phyloP scores from a whole-genome alignment of 2,329 filamentous ascomycete species.

The Aspergillus ibericus region DNA sequence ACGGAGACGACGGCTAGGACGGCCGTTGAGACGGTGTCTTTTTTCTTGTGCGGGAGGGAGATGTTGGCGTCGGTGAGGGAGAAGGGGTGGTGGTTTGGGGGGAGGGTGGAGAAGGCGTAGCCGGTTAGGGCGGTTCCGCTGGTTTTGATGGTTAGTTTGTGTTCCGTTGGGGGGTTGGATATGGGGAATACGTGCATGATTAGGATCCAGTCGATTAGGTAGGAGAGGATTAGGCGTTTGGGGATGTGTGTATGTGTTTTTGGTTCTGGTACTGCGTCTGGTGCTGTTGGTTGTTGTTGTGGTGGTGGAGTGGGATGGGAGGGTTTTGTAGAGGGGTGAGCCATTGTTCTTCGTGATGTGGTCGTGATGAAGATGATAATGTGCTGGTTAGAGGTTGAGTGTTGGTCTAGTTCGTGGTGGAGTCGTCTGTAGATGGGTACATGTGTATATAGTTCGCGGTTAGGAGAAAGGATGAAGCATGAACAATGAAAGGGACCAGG shows the following conservation, averaged over 20 bases:
- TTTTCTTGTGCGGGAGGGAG: slow-evolving; percentile 69
- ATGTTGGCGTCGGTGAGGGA: slow-evolving; percentile 73
- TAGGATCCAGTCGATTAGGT: slow-evolving; percentile 72
- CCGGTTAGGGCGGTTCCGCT: slow-evolving; percentile 61
- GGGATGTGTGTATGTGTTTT: slow-evolving; percentile 31
- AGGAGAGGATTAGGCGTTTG: slow-evolving; percentile 61
- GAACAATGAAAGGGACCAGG: too few species aligned
- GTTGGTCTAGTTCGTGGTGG: background rate
- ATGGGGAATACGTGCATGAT: slow-evolving; percentile 48
- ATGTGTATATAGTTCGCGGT: too few species aligned
- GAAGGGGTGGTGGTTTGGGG: slow-evolving; percentile 70
- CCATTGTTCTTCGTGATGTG: background rate
- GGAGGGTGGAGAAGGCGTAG: slow-evolving; percentile 57
- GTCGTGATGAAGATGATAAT: background rate
- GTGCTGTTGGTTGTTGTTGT: background rate
- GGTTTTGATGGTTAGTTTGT: slow-evolving; percentile 13
- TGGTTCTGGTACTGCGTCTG: background rate
- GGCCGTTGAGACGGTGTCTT: slow-evolving; percentile 70
- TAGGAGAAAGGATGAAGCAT: too few species aligned
- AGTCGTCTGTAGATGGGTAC: background rate
- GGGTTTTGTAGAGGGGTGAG: background rate
- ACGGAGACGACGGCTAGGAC: slow-evolving; percentile 66
- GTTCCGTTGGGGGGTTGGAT: background rate
- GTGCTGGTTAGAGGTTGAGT: background rate
- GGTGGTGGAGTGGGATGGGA: background rate